Conservation (phyloP, 129 eudicot genomes). For the Calendula officinalis region DNA sequence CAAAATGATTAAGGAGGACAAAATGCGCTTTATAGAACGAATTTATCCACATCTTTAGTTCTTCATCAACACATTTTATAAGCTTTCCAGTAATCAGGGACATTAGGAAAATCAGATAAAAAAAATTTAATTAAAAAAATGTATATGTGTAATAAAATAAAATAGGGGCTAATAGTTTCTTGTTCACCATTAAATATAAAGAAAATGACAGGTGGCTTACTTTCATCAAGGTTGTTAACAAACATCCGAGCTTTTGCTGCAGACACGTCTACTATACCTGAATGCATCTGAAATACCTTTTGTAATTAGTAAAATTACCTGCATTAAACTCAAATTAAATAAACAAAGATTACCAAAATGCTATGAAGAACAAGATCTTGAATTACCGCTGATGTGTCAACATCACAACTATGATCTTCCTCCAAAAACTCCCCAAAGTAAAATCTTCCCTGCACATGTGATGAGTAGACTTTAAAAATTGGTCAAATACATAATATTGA, state of each 20-base stretch:
- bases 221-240: constrained; percentile 93
- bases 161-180: too few species aligned
- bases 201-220: constrained; percentile 39
- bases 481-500: constrained; percentile 6
- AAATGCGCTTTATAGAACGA: constrained; percentile 88
- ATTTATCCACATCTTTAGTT: constrained; percentile 93
- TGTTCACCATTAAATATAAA: neutral
- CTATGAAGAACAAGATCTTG: constrained; percentile 2
- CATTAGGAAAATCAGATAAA: constrained; percentile 42
- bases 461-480: neutral
- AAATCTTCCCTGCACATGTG: constrained; percentile 71
- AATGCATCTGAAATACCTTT: constrained; percentile 65
- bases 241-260: constrained; percentile 99
- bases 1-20: too few species aligned
- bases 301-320: constrained; percentile 22
- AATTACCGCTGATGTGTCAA: constrained; percentile 65
- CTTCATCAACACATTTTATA: constrained; percentile 84
- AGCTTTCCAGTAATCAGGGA: constrained; percentile 94
- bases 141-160: too few species aligned
- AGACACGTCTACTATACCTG: constrained; percentile 94
- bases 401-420: constrained; percentile 75
- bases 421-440: constrained; percentile 81
- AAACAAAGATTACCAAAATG: neutral
- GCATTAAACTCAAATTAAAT: neutral
- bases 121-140: too few species aligned